Percentiles rank a stretch among this genome's conserved stretches.
These are phyloP conservation scores for Fusarium sororula DNA, from an alignment of 2,329 filamentous ascomycete genomes.

Conservation along the genomic window DNA sequence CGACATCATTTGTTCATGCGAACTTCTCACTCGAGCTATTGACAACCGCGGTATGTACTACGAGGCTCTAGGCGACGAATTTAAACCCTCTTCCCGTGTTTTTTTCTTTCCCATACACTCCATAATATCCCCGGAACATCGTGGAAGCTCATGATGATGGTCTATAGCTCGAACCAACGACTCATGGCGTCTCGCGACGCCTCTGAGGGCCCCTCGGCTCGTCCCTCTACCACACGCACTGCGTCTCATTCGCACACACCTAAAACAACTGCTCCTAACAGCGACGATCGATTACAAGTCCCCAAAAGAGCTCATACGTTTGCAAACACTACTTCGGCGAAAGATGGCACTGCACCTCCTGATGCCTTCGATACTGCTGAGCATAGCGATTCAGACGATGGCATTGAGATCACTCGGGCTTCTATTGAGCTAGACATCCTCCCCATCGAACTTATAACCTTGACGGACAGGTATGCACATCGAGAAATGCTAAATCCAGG, in stretches of 20 bases:
- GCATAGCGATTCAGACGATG: constrained; percentile 55
- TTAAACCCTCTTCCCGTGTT: background rate
- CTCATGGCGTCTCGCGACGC: constrained; percentile 49
- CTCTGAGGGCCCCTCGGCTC: constrained; percentile 43
- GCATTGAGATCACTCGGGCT: constrained; percentile 57
- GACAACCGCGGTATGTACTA: constrained; percentile 31
- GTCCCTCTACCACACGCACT: constrained; percentile 44
- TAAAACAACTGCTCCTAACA: constrained; percentile 38
- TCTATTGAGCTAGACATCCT: constrained; percentile 86
- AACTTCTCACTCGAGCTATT: constrained; percentile 20
- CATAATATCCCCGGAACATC: background rate
- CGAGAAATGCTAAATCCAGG: background rate
- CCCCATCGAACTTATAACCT: constrained; percentile 89
- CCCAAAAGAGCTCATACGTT: constrained; percentile 59
- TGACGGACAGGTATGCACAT: constrained; percentile 80
- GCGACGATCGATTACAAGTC: constrained; percentile 45
- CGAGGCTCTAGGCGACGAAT: constrained; percentile 3
- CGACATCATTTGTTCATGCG: constrained; percentile 27
- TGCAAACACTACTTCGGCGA: constrained; percentile 50
- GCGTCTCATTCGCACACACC: constrained; percentile 43
- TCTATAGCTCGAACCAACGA: constrained; percentile 39
- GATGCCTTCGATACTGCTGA: constrained; percentile 62
- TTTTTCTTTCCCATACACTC: background rate
- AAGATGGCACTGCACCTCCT: constrained; percentile 44
- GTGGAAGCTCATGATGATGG: constrained; percentile 42